Conservation (phyloP, 192 early-diverging fungal species). For the Rhizophagus prolifer region DNA sequence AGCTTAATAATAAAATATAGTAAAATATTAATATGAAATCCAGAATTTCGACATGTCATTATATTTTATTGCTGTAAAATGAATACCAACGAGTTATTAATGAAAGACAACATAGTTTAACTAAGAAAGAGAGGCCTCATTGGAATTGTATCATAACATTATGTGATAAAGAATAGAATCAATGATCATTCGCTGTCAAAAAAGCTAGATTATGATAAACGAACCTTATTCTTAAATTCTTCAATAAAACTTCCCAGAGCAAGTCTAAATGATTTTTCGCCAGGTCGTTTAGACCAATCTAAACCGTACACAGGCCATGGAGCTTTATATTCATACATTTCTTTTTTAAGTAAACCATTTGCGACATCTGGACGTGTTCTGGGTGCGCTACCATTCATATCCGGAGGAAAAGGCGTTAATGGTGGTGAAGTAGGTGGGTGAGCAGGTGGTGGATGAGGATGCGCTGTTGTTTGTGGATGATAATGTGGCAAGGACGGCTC, state of each 20-base stretch:
- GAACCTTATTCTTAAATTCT: slow-evolving; percentile 66
- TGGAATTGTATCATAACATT: no score
- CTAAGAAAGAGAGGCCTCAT: no score
- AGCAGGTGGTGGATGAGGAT: background rate
- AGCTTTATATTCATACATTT: slow-evolving; percentile 80
- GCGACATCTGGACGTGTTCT: background rate
- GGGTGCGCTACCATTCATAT: background rate
- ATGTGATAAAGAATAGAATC: no score
- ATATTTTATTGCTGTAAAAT: background rate
- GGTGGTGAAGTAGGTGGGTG: slow-evolving; percentile 17
- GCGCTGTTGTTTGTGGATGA: background rate
- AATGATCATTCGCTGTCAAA: no score
- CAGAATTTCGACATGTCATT: background rate
- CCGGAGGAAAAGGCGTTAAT: background rate
- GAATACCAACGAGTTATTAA: background rate
- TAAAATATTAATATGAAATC: background rate
- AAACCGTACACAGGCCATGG: slow-evolving; percentile 86
- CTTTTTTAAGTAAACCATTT: slow-evolving; percentile 46
- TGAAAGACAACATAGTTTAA: background rate
- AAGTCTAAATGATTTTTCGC: slow-evolving; percentile 72
- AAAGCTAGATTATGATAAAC: background rate
- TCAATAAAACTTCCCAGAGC: slow-evolving; percentile 82
- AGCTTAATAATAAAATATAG: slow-evolving; percentile 42
- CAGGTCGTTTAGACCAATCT: slow-evolving; percentile 77
- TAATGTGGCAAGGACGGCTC: slow-evolving; percentile 7